Conservation (phyloP, 1,284 basidiomycete genomes). For the Cronartium ribicola region DNA sequence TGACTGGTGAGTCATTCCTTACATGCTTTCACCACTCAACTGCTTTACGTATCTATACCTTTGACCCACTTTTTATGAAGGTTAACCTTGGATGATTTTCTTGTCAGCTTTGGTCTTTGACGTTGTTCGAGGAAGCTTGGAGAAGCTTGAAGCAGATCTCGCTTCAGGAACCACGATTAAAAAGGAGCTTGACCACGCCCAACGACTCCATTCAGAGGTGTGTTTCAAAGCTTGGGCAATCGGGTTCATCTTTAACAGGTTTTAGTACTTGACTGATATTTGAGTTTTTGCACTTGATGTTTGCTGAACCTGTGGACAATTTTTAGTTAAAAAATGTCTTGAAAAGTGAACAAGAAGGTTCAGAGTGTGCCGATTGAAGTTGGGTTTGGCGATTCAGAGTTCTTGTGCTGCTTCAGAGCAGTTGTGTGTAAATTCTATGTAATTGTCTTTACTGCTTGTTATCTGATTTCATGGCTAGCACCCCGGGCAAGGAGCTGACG, state of each 20-base stretch:
- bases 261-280: neutral
- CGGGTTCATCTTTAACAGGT: neutral
- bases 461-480: no score
- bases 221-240: no score
- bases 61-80: neutral
- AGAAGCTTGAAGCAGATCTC: conserved; percentile 5
- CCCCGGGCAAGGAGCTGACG: no score
- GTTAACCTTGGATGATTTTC: neutral
- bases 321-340: neutral
- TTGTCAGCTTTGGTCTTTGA: neutral
- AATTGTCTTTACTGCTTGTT: no score
- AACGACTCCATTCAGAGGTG: conserved; percentile 16
- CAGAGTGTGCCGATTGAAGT: neutral
- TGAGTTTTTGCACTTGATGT: neutral
- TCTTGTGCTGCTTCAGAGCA: no score
- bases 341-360: neutral
- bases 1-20: neutral
- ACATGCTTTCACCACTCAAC: neutral
- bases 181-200: conserved; percentile 29
- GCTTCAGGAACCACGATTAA: neutral
- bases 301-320: neutral
- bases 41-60: neutral
- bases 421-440: no score
- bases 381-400: neutral
- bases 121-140: neutral